Evolutionary conservation across 768 basidiomycete species (phyloP), one percentile per base, ranked within the genome.

Genomic region (Tylopilus sp.): DNA sequence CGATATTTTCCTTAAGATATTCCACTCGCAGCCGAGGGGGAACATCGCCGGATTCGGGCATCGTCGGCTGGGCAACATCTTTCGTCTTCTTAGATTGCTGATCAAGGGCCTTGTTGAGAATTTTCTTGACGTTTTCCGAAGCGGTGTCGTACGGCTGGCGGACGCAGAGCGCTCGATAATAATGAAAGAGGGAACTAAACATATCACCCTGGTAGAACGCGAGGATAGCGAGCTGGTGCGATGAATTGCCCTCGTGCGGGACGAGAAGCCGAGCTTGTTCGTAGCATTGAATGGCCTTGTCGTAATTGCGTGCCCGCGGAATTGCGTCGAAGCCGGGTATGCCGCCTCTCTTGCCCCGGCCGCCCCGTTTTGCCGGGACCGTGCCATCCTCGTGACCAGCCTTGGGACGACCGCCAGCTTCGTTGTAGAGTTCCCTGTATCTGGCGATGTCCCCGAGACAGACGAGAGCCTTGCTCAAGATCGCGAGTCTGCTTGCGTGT

Each of bases 361-460:
- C 72, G 53, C 72, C 78, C 56, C 74, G 72, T 61, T 64, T 61
- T 52, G 71, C 50, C 36, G 68, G 59, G 0, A 33, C 63, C 8
- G 71, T 63, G 1, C 76, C 76, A 34, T 86, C 84, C 58, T 89
- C 86, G 36, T 86, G 84, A 17, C 86, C 86, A 0, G 82, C 85
- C 60, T 76, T 80, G 17, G 85, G 77, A 48, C 86, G 77, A 22
- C 85, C 79, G 26, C 81, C 78, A 45, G 77, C 71, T 57, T 92
- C 91, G 62, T 85, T 89, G 63, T 96, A 97, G 37, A 88, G 83
- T 62, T 98, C 95, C 52, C 87, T 80, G 71, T 99, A 99, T 37
- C 97, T 81, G 54, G 93, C 90, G 44, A 99, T 86, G 64, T 99
- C 97, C 12, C 97, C 97, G 10, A 95, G 79, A 68, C 89, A 96